Percentiles rank a stretch among this genome's conserved stretches.
Conservation (phyloP, 495 filamentous ascomycete species). For the Jackrogersella multiformis region DNA sequence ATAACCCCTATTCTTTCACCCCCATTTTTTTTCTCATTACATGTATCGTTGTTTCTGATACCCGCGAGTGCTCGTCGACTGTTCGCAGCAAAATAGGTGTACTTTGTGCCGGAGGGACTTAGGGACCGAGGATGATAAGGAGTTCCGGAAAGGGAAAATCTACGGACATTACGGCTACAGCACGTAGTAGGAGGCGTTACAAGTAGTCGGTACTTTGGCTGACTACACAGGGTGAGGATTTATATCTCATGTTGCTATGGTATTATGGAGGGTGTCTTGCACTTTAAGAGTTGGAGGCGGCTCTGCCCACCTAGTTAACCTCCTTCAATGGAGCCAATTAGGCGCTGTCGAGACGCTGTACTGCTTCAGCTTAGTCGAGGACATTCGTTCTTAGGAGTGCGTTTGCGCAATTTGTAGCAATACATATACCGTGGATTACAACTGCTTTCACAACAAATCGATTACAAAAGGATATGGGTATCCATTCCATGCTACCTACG, state of each 20-base stretch:
- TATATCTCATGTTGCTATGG: not conserved
- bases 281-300: not conserved
- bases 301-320: not conserved
- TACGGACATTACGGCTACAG: not conserved
- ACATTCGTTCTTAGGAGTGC: slow-evolving; percentile 4
- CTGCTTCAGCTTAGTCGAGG: slow-evolving; percentile 4
- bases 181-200: slow-evolving; percentile 15
- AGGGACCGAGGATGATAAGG: slow-evolving; percentile 7
- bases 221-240: slow-evolving; percentile 2
- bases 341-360: not conserved
- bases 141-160: slow-evolving; percentile 35
- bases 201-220: slow-evolving; percentile 14
- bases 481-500: not conserved
- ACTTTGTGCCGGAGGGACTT: not conserved
- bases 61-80: slow-evolving; percentile 24
- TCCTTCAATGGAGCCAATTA: not conserved
- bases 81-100: slow-evolving; percentile 16
- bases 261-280: not conserved
- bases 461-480: not conserved
- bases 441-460: not conserved
- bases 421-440: slow-evolving; percentile 10
- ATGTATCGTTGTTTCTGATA: slow-evolving; percentile 35
- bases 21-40: slow-evolving; percentile 11
- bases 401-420: slow-evolving; percentile 16
- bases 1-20: slow-evolving; percentile 3